Evolutionary conservation across 2,329 filamentous ascomycete genomes (phyloP).

Genomic region (Penicillium sp.): DNA sequence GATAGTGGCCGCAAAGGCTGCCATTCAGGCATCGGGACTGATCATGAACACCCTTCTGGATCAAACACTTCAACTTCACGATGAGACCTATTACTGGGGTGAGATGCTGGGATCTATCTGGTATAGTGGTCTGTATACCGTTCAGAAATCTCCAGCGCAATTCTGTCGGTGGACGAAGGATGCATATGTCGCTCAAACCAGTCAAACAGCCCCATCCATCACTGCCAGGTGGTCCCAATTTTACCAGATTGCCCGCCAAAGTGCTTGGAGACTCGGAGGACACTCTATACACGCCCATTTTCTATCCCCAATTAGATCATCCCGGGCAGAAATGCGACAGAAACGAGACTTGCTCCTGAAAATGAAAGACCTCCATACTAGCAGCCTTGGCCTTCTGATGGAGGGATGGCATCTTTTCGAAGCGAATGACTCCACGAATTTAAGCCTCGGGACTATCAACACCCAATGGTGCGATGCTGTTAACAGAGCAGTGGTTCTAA

Average conservation of each 20-base stretch:
- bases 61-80: slow-evolving; percentile 76
- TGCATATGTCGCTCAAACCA: slow-evolving; percentile 53
- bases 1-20: slow-evolving; percentile 86
- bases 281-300: slow-evolving; percentile 69
- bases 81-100: slow-evolving; percentile 96
- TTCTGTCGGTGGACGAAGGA: slow-evolving; percentile 71
- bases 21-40: slow-evolving; percentile 83
- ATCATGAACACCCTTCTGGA: slow-evolving; percentile 75
- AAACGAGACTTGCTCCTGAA: slow-evolving; percentile 72
- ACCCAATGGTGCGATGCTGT: slow-evolving; percentile 72
- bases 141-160: slow-evolving; percentile 79
- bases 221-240: slow-evolving; percentile 60
- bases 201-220: slow-evolving; percentile 28
- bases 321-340: slow-evolving; percentile 69
- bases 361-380: slow-evolving; percentile 77
- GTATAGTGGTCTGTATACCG: slow-evolving; percentile 76
- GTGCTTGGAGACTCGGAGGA: slow-evolving; percentile 68
- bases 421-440: slow-evolving; percentile 56
- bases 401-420: slow-evolving; percentile 77
- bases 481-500: slow-evolving; percentile 76
- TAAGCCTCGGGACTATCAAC: slow-evolving; percentile 41
- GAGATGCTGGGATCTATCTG: slow-evolving; percentile 76
- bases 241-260: slow-evolving; percentile 76
- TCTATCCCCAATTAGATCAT: slow-evolving; percentile 74
- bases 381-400: slow-evolving; percentile 81